Evolutionary conservation across 2,329 filamentous ascomycete genomes (phyloP), one percentile per base, ranked within the genome.

Genomic region (Sporothrix sp.): DNA sequence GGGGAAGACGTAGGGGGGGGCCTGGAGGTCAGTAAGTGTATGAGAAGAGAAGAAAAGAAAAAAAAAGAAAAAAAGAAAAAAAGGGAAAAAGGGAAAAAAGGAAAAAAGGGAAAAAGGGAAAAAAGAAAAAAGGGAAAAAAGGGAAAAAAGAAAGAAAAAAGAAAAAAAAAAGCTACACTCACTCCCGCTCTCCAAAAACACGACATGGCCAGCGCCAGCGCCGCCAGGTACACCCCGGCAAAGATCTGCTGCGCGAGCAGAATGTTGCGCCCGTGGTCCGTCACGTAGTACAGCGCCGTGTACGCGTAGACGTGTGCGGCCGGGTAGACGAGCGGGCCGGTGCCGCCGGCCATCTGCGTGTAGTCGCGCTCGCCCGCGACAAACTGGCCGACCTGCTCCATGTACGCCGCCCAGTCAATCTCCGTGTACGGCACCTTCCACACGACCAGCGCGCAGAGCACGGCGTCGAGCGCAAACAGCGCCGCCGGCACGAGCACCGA

Each of bases 361-460:
- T 98, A 98, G 67, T 96, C 84, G 63, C 86, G 81, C 71, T 97
- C 90, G 61, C 93, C 93, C 16, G 79, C 74, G 40, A 90, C 70
- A 62, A 85, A 93, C 59, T 90, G 82, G 36, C 77, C 69, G 39
- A 97, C 75, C 62, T 98, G 93, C 65, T 96, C 78, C 90, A 98
- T 97, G 67, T 98, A 98, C 0, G 93, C 88, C 53, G 76, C 78
- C 91, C 91, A 98, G 69, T 98, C 93, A 62, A 98, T 98, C 67
- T 98, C 93, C 38, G 93, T 98, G 65, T 98, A 95, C 36, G 89
- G 82, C 52, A 95, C 75, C 65, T 82, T 90, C 75, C 80, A 82
- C 57, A 95, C 85, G 56, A 96, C 76, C 30, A 87, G 64, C 14
- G 70, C 75, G 65, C 86, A 93, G 20, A 95, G 76, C 16, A 78